Percentiles rank a stretch among this genome's conserved stretches.
These are phyloP conservation scores for Fragaria nilgerrensis DNA, from an alignment of 306 rosid genomes.

Conservation along the genomic window DNA sequence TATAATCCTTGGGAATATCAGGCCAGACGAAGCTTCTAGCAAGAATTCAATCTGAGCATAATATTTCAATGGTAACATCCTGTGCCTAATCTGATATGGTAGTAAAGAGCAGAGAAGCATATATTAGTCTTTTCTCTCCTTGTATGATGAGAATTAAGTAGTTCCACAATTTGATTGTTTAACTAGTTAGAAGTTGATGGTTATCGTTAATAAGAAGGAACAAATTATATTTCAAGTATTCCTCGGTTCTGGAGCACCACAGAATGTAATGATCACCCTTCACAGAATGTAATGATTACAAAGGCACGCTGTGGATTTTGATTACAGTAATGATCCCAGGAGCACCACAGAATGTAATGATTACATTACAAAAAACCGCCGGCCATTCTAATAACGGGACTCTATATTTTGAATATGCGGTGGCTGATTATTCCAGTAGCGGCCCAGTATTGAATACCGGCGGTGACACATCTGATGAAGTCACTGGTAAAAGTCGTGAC, in stretches of 20 bases:
- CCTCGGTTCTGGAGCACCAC: neutral
- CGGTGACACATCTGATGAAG: neutral
- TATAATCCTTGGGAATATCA: neutral
- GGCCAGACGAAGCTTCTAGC: conserved; percentile 13
- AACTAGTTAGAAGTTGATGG: neutral
- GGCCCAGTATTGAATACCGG: neutral
- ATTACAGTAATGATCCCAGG: no score
- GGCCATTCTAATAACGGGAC: neutral
- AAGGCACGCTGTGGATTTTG: no score
- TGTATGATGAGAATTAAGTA: neutral
- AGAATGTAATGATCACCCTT: neutral
- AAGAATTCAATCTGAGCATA: neutral
- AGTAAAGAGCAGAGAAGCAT: neutral
- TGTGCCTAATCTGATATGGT: neutral
- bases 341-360: no score
- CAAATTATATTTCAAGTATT: neutral
- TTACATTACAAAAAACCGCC: neutral
- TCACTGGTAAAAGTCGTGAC: neutral
- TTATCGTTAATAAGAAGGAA: neutral
- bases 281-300: no score
- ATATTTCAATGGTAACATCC: neutral
- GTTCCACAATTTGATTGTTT: neutral
- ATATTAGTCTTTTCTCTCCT: neutral
- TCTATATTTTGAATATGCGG: neutral
- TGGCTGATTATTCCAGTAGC: neutral